Conservation (phyloP, 805 yeast genomes). For the Starmerella potacharoeniae region DNA sequence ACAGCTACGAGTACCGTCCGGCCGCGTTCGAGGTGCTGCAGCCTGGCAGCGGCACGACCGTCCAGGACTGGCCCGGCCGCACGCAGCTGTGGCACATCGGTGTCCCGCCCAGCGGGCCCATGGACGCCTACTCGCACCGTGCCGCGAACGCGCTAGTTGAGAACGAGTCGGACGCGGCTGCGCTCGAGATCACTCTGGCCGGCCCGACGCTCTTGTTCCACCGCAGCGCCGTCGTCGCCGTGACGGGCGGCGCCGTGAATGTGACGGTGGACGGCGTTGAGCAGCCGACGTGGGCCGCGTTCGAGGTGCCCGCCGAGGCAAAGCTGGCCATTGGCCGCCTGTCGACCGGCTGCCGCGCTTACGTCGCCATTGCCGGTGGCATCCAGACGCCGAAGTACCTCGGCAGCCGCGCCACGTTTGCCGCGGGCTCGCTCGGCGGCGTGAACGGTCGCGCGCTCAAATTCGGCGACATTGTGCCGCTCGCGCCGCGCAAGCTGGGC, state of each 20-base stretch:
- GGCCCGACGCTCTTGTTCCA: constrained; percentile 87
- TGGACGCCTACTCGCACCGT: constrained; percentile 88
- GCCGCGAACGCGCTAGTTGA: constrained; percentile 87
- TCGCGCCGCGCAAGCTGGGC: constrained; percentile 24
- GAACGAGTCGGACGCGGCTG: constrained; percentile 70
- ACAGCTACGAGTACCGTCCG: constrained; percentile 66
- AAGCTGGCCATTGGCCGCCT: constrained; percentile 72
- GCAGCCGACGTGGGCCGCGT: constrained; percentile 60
- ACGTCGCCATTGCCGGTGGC: constrained; percentile 84
- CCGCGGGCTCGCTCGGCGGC: constrained; percentile 84
- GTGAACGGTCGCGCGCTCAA: constrained; percentile 85
- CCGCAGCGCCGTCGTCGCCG: constrained; percentile 60
- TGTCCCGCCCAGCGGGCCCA: constrained; percentile 98
- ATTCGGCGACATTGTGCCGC: constrained; percentile 80
- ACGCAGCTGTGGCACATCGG: constrained; percentile 78
- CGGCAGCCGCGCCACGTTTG: constrained; percentile 95
- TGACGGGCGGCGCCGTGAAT: constrained; percentile 75
- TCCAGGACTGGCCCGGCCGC: constrained; percentile 93
- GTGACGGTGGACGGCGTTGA: constrained; percentile 52
- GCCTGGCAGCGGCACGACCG: constrained; percentile 94
- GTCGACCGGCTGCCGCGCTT: constrained; percentile 73
- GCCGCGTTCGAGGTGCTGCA: constrained; percentile 70
- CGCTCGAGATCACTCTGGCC: constrained; percentile 72
- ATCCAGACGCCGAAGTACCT: constrained; percentile 87
- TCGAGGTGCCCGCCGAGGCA: constrained; percentile 62